phyloP scores from a whole-genome alignment of 441 rosid species.

The Cnidoscolus chayamansa region DNA sequence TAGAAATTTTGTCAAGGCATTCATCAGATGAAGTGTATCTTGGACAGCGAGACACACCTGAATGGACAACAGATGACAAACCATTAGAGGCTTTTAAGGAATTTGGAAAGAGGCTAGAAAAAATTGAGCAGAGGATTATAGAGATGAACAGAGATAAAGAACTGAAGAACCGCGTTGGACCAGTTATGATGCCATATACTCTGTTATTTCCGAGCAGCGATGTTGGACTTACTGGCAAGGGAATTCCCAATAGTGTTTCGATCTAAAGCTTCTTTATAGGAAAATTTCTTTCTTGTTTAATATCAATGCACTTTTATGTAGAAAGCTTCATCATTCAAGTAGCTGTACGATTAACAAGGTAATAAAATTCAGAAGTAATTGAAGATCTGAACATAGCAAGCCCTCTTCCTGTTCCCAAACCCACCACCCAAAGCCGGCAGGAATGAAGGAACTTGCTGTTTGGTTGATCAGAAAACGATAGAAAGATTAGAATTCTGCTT shows the following conservation, averaged over 20 bases:
- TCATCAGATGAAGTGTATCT: slow-evolving; percentile 58
- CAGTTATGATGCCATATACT: slow-evolving; percentile 43
- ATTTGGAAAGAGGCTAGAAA: slow-evolving; percentile 43
- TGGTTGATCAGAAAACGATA: too few species aligned
- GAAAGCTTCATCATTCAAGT: neutral
- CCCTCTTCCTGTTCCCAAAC: too few species aligned
- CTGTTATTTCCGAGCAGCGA: slow-evolving; percentile 41
- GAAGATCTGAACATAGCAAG: neutral
- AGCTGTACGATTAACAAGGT: too few species aligned
- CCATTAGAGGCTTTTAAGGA: slow-evolving; percentile 45
- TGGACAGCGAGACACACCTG: slow-evolving; percentile 53
- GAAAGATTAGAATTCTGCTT: too few species aligned
- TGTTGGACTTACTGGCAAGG: slow-evolving; percentile 46
- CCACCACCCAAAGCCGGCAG: too few species aligned
- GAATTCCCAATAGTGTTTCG: slow-evolving; percentile 51
- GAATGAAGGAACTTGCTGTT: too few species aligned
- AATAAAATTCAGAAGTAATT: too few species aligned
- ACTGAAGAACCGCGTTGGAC: slow-evolving; percentile 45
- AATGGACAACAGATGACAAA: slow-evolving; percentile 50
- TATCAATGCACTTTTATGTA: neutral
- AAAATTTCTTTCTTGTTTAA: neutral
- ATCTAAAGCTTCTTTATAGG: slow-evolving; percentile 21
- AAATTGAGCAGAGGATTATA: slow-evolving; percentile 34
- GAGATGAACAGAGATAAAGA: slow-evolving; percentile 29
- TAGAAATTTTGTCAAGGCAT: slow-evolving; percentile 61